Conservation (phyloP, 2,329 filamentous ascomycete species). For the Exophiala sp. region DNA sequence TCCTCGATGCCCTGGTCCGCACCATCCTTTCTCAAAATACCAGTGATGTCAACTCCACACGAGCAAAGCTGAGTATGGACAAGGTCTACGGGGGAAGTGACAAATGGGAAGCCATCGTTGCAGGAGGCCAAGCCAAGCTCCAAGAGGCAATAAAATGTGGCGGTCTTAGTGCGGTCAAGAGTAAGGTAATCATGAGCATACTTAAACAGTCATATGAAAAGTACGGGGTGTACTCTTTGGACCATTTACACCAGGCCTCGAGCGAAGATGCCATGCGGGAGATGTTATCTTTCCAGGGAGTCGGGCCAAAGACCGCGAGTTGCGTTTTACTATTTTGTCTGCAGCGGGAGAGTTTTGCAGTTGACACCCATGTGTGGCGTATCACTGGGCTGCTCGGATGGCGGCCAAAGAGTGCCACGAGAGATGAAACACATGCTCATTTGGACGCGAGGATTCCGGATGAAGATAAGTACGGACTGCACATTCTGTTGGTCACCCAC, state of each 20-base stretch:
- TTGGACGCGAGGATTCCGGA: conserved; percentile 57
- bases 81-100: conserved; percentile 58
- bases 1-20: conserved; percentile 58
- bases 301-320: conserved; percentile 61
- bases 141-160: conserved; percentile 45
- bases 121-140: conserved; percentile 41
- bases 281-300: conserved; percentile 55
- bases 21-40: conserved; percentile 59
- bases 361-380: conserved; percentile 62
- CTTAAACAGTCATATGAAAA: conserved; percentile 27
- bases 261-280: conserved; percentile 54
- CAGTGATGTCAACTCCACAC: conserved; percentile 54
- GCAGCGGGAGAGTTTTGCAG: conserved; percentile 57
- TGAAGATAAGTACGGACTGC: conserved; percentile 57
- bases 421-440: conserved; percentile 40
- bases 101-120: conserved; percentile 43
- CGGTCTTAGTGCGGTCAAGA: conserved; percentile 64
- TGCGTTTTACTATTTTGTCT: conserved; percentile 61
- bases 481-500: conserved; percentile 57
- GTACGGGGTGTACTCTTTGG: conserved; percentile 38
- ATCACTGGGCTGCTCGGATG: conserved; percentile 57
- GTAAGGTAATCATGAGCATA: conserved; percentile 28
- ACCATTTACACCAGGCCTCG: conserved; percentile 50
- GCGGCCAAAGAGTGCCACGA: conserved; percentile 44
- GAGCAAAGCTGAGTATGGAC: conserved; percentile 68